Base-by-base conservation (phyloP, 2,329 filamentous ascomycete species). In the Corynespora cassiicola region DNA sequence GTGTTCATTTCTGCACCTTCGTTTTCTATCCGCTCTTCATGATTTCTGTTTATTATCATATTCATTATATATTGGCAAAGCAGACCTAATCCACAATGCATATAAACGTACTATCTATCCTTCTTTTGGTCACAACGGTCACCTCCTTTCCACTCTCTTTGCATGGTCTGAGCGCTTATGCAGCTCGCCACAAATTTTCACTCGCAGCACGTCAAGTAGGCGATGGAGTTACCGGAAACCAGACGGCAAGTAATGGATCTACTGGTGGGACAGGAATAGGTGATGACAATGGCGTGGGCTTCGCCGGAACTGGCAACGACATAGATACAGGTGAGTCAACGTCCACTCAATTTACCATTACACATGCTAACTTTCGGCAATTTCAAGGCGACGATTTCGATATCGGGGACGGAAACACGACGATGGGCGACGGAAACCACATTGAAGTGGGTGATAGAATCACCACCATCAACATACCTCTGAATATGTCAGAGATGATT, bases 331-430 rank as follows among this genome's bases (percentile, higher is more conserved):
- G 31, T 34, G n/a, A 2, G 31, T 16, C 9, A 3, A 24, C n/a
- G 22, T 8, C 22, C 22, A 7, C 22, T 24, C 8, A 8, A 24
- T n/a, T 24, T 24, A 7, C 22, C 7, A 24, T n/a, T n/a, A 24
- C n/a, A 7, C n/a, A 7, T 24, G n/a, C 22, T 24, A 24, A 24
- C n/a, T 24, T n/a, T 8, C n/a, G 7, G 7, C n/a, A 24, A 24
- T n/a, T 32, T 32, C 8, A 20, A 34, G 31, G 31, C 14, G 31
- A 34, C 20, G 31, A 34, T 22, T 34, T 34, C 20, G 31, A 34
- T 24, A 34, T 34, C 14, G 31, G 31, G 20, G 31, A 34, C 16
- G 31, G 31, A 6, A 34, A 25, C 9, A 34, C 31, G 11, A 34
- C 31, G 9, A 34, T 34, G 31, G 31, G 31, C 20, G 31, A 34